These are phyloP conservation scores for Talaromyces sp. DNA, from an alignment of 2,329 filamentous ascomycete species.

Conservation along the genomic window DNA sequence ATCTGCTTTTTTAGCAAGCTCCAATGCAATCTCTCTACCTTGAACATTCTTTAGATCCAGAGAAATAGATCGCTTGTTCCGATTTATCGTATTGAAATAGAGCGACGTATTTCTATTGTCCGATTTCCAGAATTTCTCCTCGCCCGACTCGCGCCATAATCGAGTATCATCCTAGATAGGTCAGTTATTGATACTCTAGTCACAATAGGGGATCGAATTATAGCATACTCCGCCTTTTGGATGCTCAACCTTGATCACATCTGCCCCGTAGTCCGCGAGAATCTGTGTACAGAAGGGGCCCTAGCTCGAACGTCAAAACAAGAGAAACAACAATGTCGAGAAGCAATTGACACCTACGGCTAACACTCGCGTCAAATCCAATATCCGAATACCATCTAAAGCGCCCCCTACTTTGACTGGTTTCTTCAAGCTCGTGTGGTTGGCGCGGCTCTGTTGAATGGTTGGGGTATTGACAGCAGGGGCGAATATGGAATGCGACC, in stretches of 20 bases:
- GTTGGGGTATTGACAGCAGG: no score
- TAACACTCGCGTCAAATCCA: conserved; percentile 35
- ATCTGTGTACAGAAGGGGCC: conserved; percentile 48
- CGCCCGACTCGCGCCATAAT: conserved; percentile 33
- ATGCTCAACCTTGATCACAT: conserved; percentile 46
- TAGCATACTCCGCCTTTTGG: conserved; percentile 33
- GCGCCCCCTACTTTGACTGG: conserved; percentile 4
- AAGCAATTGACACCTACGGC: conserved; percentile 20
- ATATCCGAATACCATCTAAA: conserved; percentile 28
- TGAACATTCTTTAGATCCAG: conserved; percentile 34
- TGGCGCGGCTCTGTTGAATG: no score
- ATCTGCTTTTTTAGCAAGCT: conserved; percentile 42
- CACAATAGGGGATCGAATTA: conserved; percentile 12
- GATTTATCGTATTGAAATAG: conserved; percentile 50
- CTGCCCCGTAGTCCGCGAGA: conserved; percentile 50
- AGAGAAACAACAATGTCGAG: background rate
- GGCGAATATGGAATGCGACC: no score
- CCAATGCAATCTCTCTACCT: conserved; percentile 36
- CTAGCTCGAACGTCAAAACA: conserved; percentile 15
- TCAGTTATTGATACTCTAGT: background rate
- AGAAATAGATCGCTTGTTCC: conserved; percentile 49
- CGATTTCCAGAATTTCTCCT: conserved; percentile 31
- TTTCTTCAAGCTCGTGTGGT: background rate
- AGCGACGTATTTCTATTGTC: conserved; percentile 38
- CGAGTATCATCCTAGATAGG: conserved; percentile 33